Evolutionary conservation across 768 basidiomycete species (phyloP).

Genomic region (Termitomyces eurrhizus): DNA sequence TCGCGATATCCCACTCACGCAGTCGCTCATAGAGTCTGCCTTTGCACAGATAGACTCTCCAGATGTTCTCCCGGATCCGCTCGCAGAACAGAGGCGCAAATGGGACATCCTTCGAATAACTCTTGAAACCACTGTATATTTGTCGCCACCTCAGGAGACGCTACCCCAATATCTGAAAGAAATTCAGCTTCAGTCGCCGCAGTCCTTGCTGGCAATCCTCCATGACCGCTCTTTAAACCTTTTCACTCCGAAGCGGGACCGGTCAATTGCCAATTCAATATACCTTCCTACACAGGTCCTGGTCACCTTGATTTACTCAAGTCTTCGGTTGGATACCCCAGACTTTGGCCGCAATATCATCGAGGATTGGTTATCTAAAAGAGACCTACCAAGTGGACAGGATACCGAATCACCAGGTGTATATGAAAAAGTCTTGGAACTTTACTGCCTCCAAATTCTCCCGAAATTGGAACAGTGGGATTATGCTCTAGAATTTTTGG

Average conservation of each 20-base stretch:
- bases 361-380: constrained; percentile 64
- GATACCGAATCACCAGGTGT: constrained; percentile 34
- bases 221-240: constrained; percentile 63
- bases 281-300: constrained; percentile 69
- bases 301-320: constrained; percentile 65
- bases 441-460: constrained; percentile 72
- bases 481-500: constrained; percentile 71
- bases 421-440: constrained; percentile 71
- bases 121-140: constrained; percentile 70
- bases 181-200: constrained; percentile 54
- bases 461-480: constrained; percentile 77
- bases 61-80: constrained; percentile 29
- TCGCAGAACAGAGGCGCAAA: constrained; percentile 61
- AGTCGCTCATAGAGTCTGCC: constrained; percentile 63
- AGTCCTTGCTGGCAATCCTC: constrained; percentile 49
- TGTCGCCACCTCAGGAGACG: constrained; percentile 45
- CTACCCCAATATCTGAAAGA: constrained; percentile 52
- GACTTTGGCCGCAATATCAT: not conserved
- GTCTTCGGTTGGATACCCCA: constrained; percentile 60
- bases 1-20: constrained; percentile 63
- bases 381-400: constrained; percentile 28
- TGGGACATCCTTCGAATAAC: constrained; percentile 89
- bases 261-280: constrained; percentile 39
- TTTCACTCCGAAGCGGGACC: constrained; percentile 53
- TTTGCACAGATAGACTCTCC: constrained; percentile 56